Base-by-base conservation (phyloP, 495 filamentous ascomycete genomes). In the Penicillium nucicola region DNA sequence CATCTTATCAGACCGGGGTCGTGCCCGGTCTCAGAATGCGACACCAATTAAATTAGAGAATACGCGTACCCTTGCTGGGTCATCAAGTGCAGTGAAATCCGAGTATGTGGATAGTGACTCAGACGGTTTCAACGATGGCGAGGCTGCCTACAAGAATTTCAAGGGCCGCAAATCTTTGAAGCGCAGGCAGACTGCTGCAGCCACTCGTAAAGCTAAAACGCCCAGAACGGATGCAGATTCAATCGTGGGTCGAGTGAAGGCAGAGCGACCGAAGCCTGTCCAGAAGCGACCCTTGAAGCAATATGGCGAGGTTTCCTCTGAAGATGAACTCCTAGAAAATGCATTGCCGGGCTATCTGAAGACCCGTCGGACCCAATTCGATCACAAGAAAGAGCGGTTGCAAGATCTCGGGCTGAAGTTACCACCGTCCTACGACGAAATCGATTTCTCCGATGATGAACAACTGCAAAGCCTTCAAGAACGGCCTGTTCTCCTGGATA, bases 401-500 rank as follows among this genome's bases (percentile, higher is more conserved):
- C 78, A 80, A 36, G 80, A 85, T 35, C 80, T 79, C 1, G 90
- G 87, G 1, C 65, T 97, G 39, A 85, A 80, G 50, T 60, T 97
- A 2, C 90, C 93, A 0, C 93, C 93, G 0, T 77, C 77, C 43
- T 97, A 88, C 59, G 82, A 87, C 18, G 85, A 88, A 39, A 70
- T 98, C 34, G 82, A 90, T 9, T 96, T 96, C 56, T 95, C 90
- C 1, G 91, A 96, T 52, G 86, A 95, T 58, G 90, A 93, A 35
- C 70, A 77, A 12, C 64, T 87, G 4, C 77, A 76, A 32, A 64
- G 76, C 20, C 63, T 89, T 4, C 71, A 83, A 35, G 87, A 93
- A 65, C 80, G 78, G 35, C 89, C 93, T 1, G 67, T 78, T 1
- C 90, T 96, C 36, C 78, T 80, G 1, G 69, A 64, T 23, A 74